Evolutionary conservation across 192 early-diverging fungal genomes (phyloP).

Genomic region (Coemansia sp.): DNA sequence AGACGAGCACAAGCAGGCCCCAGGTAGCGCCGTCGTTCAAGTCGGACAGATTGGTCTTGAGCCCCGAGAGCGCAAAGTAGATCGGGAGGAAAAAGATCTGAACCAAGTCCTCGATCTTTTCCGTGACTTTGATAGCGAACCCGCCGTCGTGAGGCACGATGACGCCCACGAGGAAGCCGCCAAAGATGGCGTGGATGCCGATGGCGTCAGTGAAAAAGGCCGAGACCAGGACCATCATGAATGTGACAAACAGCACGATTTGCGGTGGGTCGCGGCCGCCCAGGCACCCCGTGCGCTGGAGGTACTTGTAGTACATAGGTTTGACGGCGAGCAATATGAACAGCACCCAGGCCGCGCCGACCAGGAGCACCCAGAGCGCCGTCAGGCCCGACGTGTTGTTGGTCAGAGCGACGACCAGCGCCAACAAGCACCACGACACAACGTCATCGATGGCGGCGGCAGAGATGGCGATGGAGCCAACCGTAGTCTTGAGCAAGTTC

Average conservation of each 20-base stretch:
- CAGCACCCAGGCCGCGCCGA: slow-evolving; percentile 68
- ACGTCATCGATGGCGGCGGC: slow-evolving; percentile 89
- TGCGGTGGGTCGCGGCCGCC: slow-evolving; percentile 43
- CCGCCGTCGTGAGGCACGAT: slow-evolving; percentile 88
- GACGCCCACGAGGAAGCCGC: slow-evolving; percentile 85
- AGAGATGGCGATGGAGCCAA: slow-evolving; percentile 84
- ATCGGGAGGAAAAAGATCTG: slow-evolving; percentile 87
- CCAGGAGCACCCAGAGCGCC: slow-evolving; percentile 84
- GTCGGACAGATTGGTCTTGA: slow-evolving; percentile 83
- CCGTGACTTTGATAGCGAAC: slow-evolving; percentile 84
- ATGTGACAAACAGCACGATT: slow-evolving; percentile 69
- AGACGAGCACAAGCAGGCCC: slow-evolving; percentile 78
- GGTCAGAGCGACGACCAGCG: slow-evolving; percentile 84
- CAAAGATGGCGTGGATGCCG: slow-evolving; percentile 95
- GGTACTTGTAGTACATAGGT: slow-evolving; percentile 59
- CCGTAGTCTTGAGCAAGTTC: slow-evolving; percentile 77
- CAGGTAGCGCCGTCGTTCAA: slow-evolving; percentile 73
- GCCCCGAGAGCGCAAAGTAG: slow-evolving; percentile 92
- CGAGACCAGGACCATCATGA: slow-evolving; percentile 71
- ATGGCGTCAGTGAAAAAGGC: slow-evolving; percentile 85
- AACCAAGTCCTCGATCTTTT: slow-evolving; percentile 93
- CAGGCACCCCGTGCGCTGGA: slow-evolving; percentile 38
- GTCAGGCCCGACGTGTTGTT: slow-evolving; percentile 71
- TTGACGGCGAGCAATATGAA: slow-evolving; percentile 71
- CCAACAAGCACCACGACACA: slow-evolving; percentile 82